phyloP scores from a whole-genome alignment of 1,139 yeast genomes.

The Nakaseomyces glabratus region DNA sequence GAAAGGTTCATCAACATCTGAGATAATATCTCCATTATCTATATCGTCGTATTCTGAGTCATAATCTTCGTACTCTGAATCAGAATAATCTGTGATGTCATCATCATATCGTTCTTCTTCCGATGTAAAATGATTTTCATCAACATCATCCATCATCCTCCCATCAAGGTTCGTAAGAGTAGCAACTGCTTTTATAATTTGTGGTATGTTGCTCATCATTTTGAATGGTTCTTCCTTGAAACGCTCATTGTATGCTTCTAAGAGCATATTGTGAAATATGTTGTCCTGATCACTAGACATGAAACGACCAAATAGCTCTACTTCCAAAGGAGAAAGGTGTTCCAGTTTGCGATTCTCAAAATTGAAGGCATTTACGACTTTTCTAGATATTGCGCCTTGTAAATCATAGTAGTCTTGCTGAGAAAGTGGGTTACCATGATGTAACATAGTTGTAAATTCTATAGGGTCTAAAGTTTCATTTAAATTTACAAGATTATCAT shows the following conservation, averaged over 20 bases:
- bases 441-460: slow-evolving; percentile 26
- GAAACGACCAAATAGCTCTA: slow-evolving; percentile 26
- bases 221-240: slow-evolving; percentile 14
- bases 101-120: slow-evolving; percentile 21
- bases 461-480: slow-evolving; percentile 16
- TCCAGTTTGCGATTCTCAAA: slow-evolving; percentile 20
- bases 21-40: slow-evolving; percentile 15
- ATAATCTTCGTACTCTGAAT: slow-evolving; percentile 17
- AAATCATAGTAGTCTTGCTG: slow-evolving; percentile 26
- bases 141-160: slow-evolving; percentile 15
- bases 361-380: slow-evolving; percentile 27
- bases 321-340: slow-evolving; percentile 23
- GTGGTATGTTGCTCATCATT: neutral
- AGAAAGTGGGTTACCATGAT: slow-evolving; percentile 26
- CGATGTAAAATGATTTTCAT: slow-evolving; percentile 13
- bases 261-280: slow-evolving; percentile 22
- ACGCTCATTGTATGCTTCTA: slow-evolving; percentile 23
- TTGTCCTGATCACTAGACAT: slow-evolving; percentile 27
- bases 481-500: slow-evolving; percentile 11
- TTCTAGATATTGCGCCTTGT: slow-evolving; percentile 27
- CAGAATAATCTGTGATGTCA: slow-evolving; percentile 19
- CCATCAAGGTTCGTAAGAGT: neutral
- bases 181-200: slow-evolving; percentile 1
- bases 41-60: slow-evolving; percentile 17
- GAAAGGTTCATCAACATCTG: slow-evolving; percentile 5